phyloP scores from a whole-genome alignment of 768 basidiomycete genomes.

The Pulveroboletus sp. region DNA sequence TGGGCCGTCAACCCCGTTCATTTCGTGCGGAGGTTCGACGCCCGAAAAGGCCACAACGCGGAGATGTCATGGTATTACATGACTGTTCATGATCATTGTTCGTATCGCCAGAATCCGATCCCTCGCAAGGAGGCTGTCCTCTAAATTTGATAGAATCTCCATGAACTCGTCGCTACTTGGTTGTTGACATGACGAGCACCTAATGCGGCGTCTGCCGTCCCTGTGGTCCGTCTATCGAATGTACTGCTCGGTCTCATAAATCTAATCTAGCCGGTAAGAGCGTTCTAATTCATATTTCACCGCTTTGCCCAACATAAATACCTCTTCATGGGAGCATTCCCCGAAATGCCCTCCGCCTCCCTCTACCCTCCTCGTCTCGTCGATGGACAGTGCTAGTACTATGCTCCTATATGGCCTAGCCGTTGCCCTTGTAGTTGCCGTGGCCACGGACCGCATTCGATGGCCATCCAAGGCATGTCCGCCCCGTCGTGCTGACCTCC shows the following conservation, averaged over 20 bases:
- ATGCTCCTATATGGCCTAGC: slow-evolving; percentile 16
- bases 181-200: slow-evolving; percentile 21
- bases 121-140: slow-evolving; percentile 12
- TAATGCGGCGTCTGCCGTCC: no score
- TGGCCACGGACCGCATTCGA: slow-evolving; percentile 17
- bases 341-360: slow-evolving; percentile 28
- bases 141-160: slow-evolving; percentile 14
- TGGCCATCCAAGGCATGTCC: slow-evolving; percentile 27
- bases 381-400: slow-evolving; percentile 24
- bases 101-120: slow-evolving; percentile 13
- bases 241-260: slow-evolving; percentile 12
- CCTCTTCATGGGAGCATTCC: slow-evolving; percentile 19
- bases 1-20: slow-evolving; percentile 26
- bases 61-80: slow-evolving; percentile 24
- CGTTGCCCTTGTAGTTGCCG: slow-evolving; percentile 10
- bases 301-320: slow-evolving; percentile 31
- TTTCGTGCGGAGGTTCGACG: slow-evolving; percentile 31
- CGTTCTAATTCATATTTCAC: slow-evolving; percentile 30
- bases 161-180: background rate
- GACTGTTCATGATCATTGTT: slow-evolving; percentile 10
- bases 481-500: background rate
- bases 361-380: slow-evolving; percentile 20
- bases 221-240: no score
- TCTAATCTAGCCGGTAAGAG: slow-evolving; percentile 28
- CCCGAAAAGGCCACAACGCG: slow-evolving; percentile 24